Evolutionary conservation across 1,284 basidiomycete genomes (phyloP).

Genomic region (Dichomitus squalens): DNA sequence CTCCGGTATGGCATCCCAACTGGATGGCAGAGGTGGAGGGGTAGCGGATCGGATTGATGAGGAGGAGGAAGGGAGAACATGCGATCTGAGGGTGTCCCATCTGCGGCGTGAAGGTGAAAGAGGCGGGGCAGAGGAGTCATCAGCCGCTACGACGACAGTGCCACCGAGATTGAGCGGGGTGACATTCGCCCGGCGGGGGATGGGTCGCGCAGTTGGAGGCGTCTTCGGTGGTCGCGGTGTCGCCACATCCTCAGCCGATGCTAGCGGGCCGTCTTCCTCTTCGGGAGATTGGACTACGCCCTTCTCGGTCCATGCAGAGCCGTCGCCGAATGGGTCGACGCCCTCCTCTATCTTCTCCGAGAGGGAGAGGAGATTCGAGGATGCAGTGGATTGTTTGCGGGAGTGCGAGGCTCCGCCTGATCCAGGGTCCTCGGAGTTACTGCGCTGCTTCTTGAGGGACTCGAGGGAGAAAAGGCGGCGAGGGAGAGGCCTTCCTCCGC

Average conservation of each 20-base stretch:
- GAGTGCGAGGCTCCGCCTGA: conserved; percentile 19
- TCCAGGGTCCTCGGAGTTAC: conserved; percentile 22
- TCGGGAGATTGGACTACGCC: conserved; percentile 21
- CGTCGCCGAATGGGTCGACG: conserved; percentile 16
- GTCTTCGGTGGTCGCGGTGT: conserved; percentile 15
- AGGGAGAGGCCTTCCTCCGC: conserved; percentile 33
- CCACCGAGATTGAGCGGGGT: conserved; percentile 20
- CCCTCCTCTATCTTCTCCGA: conserved; percentile 21
- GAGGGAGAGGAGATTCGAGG: conserved; percentile 22
- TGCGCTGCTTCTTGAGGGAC: conserved; percentile 31
- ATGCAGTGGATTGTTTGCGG: conserved; percentile 17
- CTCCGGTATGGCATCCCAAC: conserved; percentile 22
- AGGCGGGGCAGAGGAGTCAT: conserved; percentile 18
- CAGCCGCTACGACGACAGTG: conserved; percentile 1
- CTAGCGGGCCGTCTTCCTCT: neutral
- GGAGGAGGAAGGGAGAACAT: conserved; percentile 44
- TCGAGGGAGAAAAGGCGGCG: conserved; percentile 39
- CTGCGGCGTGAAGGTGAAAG: conserved; percentile 46
- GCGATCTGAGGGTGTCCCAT: conserved; percentile 56
- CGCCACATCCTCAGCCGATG: conserved; percentile 2
- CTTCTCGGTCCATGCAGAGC: conserved; percentile 23
- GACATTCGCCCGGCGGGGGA: conserved; percentile 8
- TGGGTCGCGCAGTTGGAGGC: conserved; percentile 8
- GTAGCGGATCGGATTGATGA: conserved; percentile 21
- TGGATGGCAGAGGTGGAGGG: conserved; percentile 27